These are phyloP conservation scores for Teratosphaeria viscida DNA, from an alignment of 2,329 filamentous ascomycete genomes.

Conservation along the genomic window DNA sequence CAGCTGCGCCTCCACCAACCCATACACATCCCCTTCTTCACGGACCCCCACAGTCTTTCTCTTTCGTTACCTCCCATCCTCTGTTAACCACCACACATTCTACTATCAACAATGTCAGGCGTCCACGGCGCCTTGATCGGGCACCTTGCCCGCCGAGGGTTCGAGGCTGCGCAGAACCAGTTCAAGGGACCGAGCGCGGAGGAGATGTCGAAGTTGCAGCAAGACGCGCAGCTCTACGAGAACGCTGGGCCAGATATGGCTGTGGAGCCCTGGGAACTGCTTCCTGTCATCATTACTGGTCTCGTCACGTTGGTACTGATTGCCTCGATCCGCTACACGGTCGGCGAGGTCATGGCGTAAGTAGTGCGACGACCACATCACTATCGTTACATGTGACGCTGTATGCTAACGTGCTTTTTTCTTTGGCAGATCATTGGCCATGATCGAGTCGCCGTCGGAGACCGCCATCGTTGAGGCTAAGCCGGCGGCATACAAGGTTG, in stretches of 20 bases:
- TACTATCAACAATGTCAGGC: neutral
- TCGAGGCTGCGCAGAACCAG: conserved; percentile 20
- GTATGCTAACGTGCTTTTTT: neutral
- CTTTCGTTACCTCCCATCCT: neutral
- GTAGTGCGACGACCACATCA: neutral
- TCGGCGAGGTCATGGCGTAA: conserved; percentile 45
- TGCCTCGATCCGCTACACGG: conserved; percentile 42
- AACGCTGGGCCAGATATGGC: conserved; percentile 14
- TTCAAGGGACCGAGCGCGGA: conserved; percentile 11
- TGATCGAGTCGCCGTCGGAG: conserved; percentile 51
- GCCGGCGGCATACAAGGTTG: conserved; percentile 38
- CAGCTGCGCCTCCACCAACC: neutral
- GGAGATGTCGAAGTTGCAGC: conserved; percentile 14
- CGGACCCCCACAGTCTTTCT: neutral
- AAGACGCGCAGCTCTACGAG: conserved; percentile 21
- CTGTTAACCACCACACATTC: neutral
- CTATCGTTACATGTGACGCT: neutral
- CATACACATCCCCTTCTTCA: neutral
- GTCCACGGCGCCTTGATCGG: conserved; percentile 15
- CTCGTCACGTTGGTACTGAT: conserved; percentile 32
- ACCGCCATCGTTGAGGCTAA: conserved; percentile 35
- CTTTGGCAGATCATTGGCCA: conserved; percentile 40
- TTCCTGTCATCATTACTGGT: conserved; percentile 25
- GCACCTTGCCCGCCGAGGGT: conserved; percentile 24
- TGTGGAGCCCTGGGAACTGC: conserved; percentile 16